These are phyloP conservation scores for Pichia sporocuriosa DNA, from an alignment of 805 yeast genomes.

Conservation along the genomic window DNA sequence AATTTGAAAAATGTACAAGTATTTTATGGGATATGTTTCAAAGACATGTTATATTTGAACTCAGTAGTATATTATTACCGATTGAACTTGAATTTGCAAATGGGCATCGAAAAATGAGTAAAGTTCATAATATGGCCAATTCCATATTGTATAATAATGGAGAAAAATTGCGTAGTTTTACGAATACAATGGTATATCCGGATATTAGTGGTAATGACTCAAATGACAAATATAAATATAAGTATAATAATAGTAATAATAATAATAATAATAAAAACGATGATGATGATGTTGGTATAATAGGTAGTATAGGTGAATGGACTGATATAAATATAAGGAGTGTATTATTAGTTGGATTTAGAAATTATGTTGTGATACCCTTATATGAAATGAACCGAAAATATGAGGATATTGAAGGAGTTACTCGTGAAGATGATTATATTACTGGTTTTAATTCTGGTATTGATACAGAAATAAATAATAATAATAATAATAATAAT, in stretches of 20 bases:
- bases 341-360: slow-evolving; percentile 38
- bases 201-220: slow-evolving; percentile 10
- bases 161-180: slow-evolving; percentile 8
- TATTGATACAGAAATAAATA: slow-evolving; percentile 3
- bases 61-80: slow-evolving; percentile 12
- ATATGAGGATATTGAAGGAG: slow-evolving; percentile 16
- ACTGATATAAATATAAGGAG: slow-evolving; percentile 31
- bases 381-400: slow-evolving; percentile 38
- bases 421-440: no score
- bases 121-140: slow-evolving; percentile 7
- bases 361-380: slow-evolving; percentile 49
- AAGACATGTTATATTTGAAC: slow-evolving; percentile 10
- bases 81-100: slow-evolving; percentile 13
- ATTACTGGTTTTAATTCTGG: no score
- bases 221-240: no score
- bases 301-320: slow-evolving; percentile 14
- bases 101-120: slow-evolving; percentile 9
- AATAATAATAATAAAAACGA: background rate
- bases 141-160: slow-evolving; percentile 11
- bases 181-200: slow-evolving; percentile 13
- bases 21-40: slow-evolving; percentile 15
- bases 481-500: background rate
- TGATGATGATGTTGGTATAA: background rate
- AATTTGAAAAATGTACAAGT: slow-evolving; percentile 13
- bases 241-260: background rate